Evolutionary conservation across 1,284 basidiomycete species (phyloP).

Genomic region (Anthracocystis walkeri): DNA sequence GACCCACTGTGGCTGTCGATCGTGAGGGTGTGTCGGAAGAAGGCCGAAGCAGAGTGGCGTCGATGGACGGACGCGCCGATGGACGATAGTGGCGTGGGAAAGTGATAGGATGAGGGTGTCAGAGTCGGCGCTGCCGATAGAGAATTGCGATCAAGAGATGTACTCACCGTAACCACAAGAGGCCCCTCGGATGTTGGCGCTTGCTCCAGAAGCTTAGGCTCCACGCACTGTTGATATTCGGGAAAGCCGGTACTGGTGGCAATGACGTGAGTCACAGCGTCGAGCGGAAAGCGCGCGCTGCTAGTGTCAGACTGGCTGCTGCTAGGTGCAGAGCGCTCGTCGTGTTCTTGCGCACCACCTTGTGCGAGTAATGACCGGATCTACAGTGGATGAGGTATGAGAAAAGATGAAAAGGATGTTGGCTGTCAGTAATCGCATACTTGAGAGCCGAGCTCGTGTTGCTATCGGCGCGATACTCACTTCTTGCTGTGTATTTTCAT

Average conservation of each 20-base stretch:
- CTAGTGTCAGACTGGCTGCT: constrained; percentile 6
- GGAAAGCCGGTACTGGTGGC: constrained; percentile 75
- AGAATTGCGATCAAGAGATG: background rate
- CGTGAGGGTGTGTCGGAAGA: constrained; percentile 5
- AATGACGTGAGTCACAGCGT: constrained; percentile 70
- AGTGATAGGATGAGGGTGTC: constrained; percentile 7
- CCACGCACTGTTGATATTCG: constrained; percentile 66
- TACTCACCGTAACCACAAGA: constrained; percentile 44
- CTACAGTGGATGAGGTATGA: constrained; percentile 2
- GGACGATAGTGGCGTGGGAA: constrained; percentile 5
- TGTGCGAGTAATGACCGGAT: constrained; percentile 15
- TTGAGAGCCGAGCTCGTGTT: background rate
- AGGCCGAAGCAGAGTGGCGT: constrained; percentile 1
- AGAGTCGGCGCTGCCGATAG: constrained; percentile 2
- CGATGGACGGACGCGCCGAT: constrained; percentile 25
- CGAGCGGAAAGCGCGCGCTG: constrained; percentile 38
- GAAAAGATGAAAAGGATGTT: background rate
- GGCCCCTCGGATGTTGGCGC: constrained; percentile 11
- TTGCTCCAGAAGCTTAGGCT: constrained; percentile 33
- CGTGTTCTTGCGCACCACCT: constrained; percentile 14
- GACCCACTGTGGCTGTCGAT: constrained; percentile 56
- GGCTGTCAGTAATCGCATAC: background rate
- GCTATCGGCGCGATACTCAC: constrained; percentile 5
- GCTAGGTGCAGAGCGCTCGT: constrained; percentile 7
- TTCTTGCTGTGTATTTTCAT: constrained; percentile 22